These are phyloP conservation scores for Mallotus japonicus DNA, from an alignment of 441 rosid genomes.

Conservation along the genomic window DNA sequence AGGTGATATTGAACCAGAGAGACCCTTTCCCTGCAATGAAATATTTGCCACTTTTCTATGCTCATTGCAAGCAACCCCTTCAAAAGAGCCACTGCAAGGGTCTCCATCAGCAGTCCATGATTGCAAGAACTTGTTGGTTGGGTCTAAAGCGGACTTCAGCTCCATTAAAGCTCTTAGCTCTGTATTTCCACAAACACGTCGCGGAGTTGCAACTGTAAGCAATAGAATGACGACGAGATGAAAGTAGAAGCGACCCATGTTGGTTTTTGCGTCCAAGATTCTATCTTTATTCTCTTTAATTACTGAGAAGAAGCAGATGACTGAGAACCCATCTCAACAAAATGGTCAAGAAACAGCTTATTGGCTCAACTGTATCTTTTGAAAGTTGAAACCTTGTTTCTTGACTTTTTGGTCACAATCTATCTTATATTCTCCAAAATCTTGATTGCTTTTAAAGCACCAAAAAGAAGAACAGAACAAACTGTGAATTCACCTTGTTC, in stretches of 20 bases:
- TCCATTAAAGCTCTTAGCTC: conserved; percentile 80
- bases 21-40: conserved; percentile 86
- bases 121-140: conserved; percentile 52
- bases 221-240: conserved; percentile 28
- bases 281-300: conserved; percentile 16
- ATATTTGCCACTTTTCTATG: conserved; percentile 66
- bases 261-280: neutral
- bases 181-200: conserved; percentile 40
- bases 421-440: neutral
- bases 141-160: conserved; percentile 77
- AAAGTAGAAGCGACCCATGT: conserved; percentile 33
- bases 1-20: conserved; percentile 56
- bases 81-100: conserved; percentile 72
- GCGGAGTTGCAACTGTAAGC: conserved; percentile 25
- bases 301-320: neutral
- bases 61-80: conserved; percentile 86
- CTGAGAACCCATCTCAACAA: conserved; percentile 11
- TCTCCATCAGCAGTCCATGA: conserved; percentile 64
- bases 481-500: neutral
- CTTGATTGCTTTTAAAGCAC: neutral
- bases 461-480: neutral
- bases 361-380: neutral
- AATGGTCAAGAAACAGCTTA: neutral
- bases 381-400: neutral
- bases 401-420: no score